phyloP scores from a whole-genome alignment of 2,329 filamentous ascomycete genomes.

The Cordyceps cateniannulata region DNA sequence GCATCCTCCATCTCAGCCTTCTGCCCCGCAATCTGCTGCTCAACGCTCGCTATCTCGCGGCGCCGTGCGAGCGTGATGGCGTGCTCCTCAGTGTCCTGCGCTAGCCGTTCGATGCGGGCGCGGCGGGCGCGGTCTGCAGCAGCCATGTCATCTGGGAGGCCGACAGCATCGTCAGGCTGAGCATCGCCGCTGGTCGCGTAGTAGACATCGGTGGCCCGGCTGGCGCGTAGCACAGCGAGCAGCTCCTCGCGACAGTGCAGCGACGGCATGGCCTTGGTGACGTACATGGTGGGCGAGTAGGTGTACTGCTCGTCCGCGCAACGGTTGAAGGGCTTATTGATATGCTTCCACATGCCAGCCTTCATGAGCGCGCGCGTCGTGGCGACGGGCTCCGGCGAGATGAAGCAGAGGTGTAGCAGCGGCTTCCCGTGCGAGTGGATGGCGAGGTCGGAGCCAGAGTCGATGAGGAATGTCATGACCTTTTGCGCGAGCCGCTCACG shows the following conservation, averaged over 20 bases:
- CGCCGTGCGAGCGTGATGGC: conserved; percentile 39
- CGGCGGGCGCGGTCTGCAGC: conserved; percentile 44
- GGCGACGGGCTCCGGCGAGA: conserved; percentile 46
- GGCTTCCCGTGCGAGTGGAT: conserved; percentile 53
- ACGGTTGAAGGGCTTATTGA: conserved; percentile 54
- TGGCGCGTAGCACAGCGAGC: conserved; percentile 42
- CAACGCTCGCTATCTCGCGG: conserved; percentile 44
- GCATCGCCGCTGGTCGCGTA: conserved; percentile 46
- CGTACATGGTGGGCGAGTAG: conserved; percentile 61
- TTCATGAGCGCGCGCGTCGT: conserved; percentile 54
- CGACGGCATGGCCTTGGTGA: conserved; percentile 38
- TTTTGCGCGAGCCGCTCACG: conserved; percentile 50
- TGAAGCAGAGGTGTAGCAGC: conserved; percentile 52
- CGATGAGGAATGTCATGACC: conserved; percentile 49
- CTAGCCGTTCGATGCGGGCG: conserved; percentile 38
- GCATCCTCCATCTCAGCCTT: conserved; percentile 47
- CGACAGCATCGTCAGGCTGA: conserved; percentile 47
- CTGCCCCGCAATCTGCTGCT: conserved; percentile 42
- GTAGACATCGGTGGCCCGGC: conserved; percentile 46
- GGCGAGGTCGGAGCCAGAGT: conserved; percentile 49
- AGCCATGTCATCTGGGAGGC: conserved; percentile 44
- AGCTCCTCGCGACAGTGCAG: conserved; percentile 36
- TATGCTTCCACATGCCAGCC: conserved; percentile 56
- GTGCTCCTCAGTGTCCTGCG: conserved; percentile 44
- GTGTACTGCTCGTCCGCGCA: conserved; percentile 46